Evolutionary conservation across 139 green algal genomes (phyloP), one percentile per base, ranked within the genome.

Genomic region (Chlamydomonas urium): DNA sequence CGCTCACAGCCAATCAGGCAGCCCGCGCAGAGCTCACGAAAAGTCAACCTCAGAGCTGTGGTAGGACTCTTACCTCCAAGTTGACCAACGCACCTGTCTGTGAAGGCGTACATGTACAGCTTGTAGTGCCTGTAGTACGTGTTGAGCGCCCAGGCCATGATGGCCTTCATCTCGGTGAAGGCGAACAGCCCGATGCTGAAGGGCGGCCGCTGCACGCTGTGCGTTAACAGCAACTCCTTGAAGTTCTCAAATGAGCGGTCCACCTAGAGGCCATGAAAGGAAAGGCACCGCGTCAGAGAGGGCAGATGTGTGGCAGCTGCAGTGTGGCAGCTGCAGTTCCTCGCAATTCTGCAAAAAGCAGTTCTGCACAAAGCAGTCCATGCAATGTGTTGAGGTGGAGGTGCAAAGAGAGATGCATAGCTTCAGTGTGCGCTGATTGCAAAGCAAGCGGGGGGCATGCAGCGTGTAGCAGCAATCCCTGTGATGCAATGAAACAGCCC

Each of bases 51-150:
- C 35, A 69, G 29, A 32, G 17, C 35, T 53, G 4, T 38, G 6
- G 34, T 56, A 14, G 6, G 3, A 19, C 61, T 38, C 8, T 24
- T 4, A 21, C 31, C 58, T 45, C 24, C 6, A 6, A 21, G 10
- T 8, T 17, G 28, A 3, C 34, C 34, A 33, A 29, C 73, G 24
- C 47, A 85, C 83, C 83, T 78, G 61, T 78, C 78, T 3, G 86
- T 89, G 77, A 87, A 90, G 4, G 71, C 71, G 38, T 90, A 90
- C 72, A 87, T 80, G 66, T 93, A 91, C 35, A 92, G 73, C 70
- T 90, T 92, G 83, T 90, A 93, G 63, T 92, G 86, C 38, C 78
- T 47, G 75, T 84, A 93, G 75, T 91, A 92, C n/a, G 78, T 81
- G 48, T 77, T 66, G 24, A 92, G 65, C 60, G 81, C 75, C 78